Conservation (phyloP, 2,329 filamentous ascomycete species). For the Rutstroemia sp. region DNA sequence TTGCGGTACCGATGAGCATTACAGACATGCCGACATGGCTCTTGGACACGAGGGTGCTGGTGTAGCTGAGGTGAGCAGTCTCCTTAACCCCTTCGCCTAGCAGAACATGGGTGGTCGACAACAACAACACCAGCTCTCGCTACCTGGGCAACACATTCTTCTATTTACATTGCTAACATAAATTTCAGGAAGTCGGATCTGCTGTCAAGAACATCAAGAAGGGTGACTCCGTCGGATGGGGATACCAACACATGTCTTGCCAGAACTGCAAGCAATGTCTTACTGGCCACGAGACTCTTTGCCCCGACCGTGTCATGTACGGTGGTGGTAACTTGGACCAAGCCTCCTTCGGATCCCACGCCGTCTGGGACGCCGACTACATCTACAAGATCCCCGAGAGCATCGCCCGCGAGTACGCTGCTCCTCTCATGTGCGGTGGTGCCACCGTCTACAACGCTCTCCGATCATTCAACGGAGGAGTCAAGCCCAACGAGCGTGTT, state of each 20-base stretch:
- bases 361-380: conserved; percentile 34
- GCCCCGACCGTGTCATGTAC: conserved; percentile 35
- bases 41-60: conserved; percentile 46
- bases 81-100: conserved; percentile 1
- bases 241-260: conserved; percentile 36
- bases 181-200: conserved; percentile 30
- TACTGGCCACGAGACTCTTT: conserved; percentile 37
- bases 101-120: background rate
- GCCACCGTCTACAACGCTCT: conserved; percentile 35
- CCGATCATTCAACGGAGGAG: conserved; percentile 29
- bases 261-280: conserved; percentile 39
- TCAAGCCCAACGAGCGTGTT: conserved; percentile 26
- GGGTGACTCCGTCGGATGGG: conserved; percentile 43
- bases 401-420: conserved; percentile 34
- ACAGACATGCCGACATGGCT: conserved; percentile 31
- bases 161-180: background rate
- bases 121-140: background rate
- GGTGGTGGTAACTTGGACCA: conserved; percentile 38
- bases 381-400: conserved; percentile 34
- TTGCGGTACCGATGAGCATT: conserved; percentile 51
- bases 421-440: conserved; percentile 40
- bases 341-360: conserved; percentile 37
- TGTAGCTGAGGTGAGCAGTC: conserved; percentile 30
- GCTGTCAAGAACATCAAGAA: conserved; percentile 33
- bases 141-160: background rate